Percentiles rank a stretch among this genome's conserved stretches.
Evolutionary conservation across 2,329 filamentous ascomycete genomes (phyloP).

Genomic region (Sporothrix brasiliensis): DNA sequence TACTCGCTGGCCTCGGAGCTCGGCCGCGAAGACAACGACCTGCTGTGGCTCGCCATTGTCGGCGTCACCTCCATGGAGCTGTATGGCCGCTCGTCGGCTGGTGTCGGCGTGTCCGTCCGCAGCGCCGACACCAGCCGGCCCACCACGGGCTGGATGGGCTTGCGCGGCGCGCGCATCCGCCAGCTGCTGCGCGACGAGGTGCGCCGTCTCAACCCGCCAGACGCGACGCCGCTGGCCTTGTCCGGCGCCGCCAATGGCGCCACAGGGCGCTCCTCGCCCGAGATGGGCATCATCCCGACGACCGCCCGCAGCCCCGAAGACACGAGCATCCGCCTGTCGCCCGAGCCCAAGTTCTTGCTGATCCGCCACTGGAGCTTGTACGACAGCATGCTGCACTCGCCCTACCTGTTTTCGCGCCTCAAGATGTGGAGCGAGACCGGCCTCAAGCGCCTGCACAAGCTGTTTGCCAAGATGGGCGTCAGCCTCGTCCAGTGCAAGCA

Average conservation of each 20-base stretch:
- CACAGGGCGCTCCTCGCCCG: conserved; percentile 61
- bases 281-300: conserved; percentile 83
- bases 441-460: conserved; percentile 84
- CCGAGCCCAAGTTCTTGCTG: conserved; percentile 89
- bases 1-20: conserved; percentile 94
- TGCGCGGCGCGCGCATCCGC: conserved; percentile 79
- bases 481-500: conserved; percentile 92
- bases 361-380: conserved; percentile 97
- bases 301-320: conserved; percentile 88
- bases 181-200: conserved; percentile 91
- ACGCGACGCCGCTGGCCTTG: conserved; percentile 45
- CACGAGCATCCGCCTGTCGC: conserved; percentile 86
- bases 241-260: conserved; percentile 49
- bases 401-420: conserved; percentile 86
- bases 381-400: conserved; percentile 97
- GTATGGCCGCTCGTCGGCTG: conserved; percentile 82
- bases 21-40: conserved; percentile 92
- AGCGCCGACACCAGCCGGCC: conserved; percentile 53
- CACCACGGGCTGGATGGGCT: conserved; percentile 75
- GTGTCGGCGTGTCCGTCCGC: conserved; percentile 65
- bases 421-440: conserved; percentile 94
- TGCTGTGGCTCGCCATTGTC: conserved; percentile 93
- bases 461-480: conserved; percentile 97
- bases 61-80: conserved; percentile 93
- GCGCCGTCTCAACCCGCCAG: conserved; percentile 83